phyloP scores from a whole-genome alignment of 352 stramenopile genomes.

The Phytopythium chamaehyphon region DNA sequence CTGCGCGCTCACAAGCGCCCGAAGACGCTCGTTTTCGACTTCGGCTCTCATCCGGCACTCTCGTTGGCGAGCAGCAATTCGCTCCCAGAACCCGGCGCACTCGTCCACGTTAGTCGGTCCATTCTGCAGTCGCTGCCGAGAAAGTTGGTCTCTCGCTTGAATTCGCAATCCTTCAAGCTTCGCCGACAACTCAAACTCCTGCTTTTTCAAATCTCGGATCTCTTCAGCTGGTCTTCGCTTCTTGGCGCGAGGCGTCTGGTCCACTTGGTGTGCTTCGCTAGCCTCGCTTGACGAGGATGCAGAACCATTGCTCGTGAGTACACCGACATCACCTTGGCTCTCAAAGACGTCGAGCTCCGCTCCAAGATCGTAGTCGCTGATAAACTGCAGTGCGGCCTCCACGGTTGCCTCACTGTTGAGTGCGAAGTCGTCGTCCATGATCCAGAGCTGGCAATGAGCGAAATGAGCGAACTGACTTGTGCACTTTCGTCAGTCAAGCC shows the following conservation, averaged over 20 bases:
- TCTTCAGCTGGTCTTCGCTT: neutral
- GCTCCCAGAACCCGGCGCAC: constrained; percentile 1
- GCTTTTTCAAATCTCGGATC: neutral
- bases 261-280: neutral
- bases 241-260: neutral
- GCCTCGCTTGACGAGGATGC: neutral
- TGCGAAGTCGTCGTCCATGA: neutral
- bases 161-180: neutral
- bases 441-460: neutral
- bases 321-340: neutral
- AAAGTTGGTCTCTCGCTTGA: neutral
- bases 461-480: neutral
- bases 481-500: neutral
- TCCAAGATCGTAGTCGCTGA: constrained; percentile 2
- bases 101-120: neutral
- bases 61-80: neutral
- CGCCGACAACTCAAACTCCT: constrained; percentile 6
- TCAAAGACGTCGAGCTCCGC: neutral
- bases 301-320: neutral
- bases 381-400: constrained; percentile 4
- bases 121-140: neutral
- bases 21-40: neutral
- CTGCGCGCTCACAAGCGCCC: neutral
- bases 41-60: constrained; percentile 1
- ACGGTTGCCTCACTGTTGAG: neutral